A percentile compares a stretch with the other conserved stretches of the same genome.
Conservation (phyloP, 345 rosid species). For the Eucalyptus polybractea region DNA sequence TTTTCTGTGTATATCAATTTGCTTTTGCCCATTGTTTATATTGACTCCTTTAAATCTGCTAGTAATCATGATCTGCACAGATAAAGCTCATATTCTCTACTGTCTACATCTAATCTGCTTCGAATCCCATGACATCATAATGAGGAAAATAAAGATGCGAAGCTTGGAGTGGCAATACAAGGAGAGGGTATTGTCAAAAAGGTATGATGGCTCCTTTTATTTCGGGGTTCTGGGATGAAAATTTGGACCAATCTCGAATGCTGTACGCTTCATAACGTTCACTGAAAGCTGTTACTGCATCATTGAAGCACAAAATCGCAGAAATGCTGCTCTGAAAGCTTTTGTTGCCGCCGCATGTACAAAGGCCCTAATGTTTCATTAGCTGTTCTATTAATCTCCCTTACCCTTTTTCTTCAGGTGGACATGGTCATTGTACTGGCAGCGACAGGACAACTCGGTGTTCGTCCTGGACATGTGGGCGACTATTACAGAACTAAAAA, state of each 20-base stretch:
- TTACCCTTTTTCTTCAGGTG: conserved; percentile 30
- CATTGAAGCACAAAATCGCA: neutral
- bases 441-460: conserved; percentile 92
- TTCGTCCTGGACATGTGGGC: conserved; percentile 81
- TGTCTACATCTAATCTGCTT: neutral
- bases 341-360: neutral
- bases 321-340: neutral
- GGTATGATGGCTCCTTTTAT: neutral
- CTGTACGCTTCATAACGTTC: neutral
- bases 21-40: neutral
- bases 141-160: neutral
- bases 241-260: neutral
- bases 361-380: neutral
- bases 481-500: conserved; percentile 74
- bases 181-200: neutral
- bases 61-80: neutral
- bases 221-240: neutral
- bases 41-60: neutral
- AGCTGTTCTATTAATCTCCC: neutral
- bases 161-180: neutral
- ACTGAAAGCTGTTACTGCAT: neutral
- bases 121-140: neutral
- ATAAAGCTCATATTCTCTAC: neutral
- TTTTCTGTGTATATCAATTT: neutral
- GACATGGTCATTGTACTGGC: conserved; percentile 93